Evolutionary conservation across 2,329 filamentous ascomycete species (phyloP), one percentile per base, ranked within the genome.

Genomic region (Neonectria magnoliae): DNA sequence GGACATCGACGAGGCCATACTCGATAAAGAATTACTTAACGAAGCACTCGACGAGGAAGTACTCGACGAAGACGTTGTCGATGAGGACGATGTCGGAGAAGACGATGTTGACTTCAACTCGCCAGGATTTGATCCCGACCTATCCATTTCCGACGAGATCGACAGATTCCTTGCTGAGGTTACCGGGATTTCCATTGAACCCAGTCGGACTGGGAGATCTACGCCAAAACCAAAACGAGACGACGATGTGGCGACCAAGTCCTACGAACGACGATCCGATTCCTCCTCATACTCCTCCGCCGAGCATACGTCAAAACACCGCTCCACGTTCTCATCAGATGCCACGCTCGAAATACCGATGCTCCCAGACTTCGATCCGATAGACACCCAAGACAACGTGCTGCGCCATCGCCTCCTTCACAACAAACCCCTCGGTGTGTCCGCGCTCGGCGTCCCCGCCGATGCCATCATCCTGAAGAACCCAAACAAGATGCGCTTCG

Each of bases 391-490:
- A 18, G 60, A 45, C 36, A 64, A 45, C 42, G 31, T 16, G 16
- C 70, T 76, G 14, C 68, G 63, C 7, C 69, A 79, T 59, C 64
- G 63, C 4, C 72, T 79, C 14, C 52, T 80, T 1, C 70, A 72
- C 4, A 73, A 77, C 25, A 67, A 74, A n/a, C 64, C 68, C 27
- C 65, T 82, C 6, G 75, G 74, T 1, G 70, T 78, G 16, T 67
- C 71, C 4, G 77, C 79, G 1, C 76, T 82, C 4, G 80, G 80
- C 20, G 61, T 73, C 33, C 75, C 74, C 2, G 81, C 81, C 13
- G 77, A 82, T 16, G 83, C 83, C 25, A 81, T 88, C 50, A 77
- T 88, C 38, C 77, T 88, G 55, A 77, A 78, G 25, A 79, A 81
- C 47, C 77, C 79, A 8, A 77, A 80, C 22, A 71, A 69, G 48